Evolutionary conservation across 495 filamentous ascomycete species (phyloP).

Genomic region (Xylaria castorea): DNA sequence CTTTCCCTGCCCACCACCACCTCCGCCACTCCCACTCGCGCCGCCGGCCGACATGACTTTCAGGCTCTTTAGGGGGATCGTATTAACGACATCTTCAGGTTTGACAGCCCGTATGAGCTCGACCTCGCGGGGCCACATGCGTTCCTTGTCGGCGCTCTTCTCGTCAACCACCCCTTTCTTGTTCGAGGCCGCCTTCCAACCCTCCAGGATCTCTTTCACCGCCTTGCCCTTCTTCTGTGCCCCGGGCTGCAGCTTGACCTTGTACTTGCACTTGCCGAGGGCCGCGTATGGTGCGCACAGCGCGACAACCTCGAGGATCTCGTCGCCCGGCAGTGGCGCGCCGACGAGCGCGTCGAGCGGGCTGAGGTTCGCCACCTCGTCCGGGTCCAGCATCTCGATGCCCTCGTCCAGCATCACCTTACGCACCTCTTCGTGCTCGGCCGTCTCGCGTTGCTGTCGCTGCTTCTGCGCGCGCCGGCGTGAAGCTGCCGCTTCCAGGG

Average conservation of each 20-base stretch:
- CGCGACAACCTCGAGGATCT: constrained; percentile 87
- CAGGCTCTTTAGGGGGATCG: constrained; percentile 84
- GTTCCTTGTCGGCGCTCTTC: constrained; percentile 67
- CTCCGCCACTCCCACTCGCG: constrained; percentile 55
- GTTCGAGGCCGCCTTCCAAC: constrained; percentile 70
- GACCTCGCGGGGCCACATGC: constrained; percentile 79
- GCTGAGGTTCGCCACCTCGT: constrained; percentile 65
- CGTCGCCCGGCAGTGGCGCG: constrained; percentile 78
- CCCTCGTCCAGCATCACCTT: constrained; percentile 60
- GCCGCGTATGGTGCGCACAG: constrained; percentile 91
- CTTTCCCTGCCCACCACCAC: constrained; percentile 38
- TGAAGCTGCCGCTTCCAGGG: constrained; percentile 68
- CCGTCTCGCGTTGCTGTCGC: constrained; percentile 66
- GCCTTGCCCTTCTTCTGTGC: constrained; percentile 93
- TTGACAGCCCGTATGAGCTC: constrained; percentile 83
- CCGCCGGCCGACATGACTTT: constrained; percentile 73
- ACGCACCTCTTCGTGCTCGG: constrained; percentile 70
- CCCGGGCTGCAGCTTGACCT: constrained; percentile 91
- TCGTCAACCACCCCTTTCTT: constrained; percentile 66
- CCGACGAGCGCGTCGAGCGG: constrained; percentile 79
- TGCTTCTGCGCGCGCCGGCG: constrained; percentile 81
- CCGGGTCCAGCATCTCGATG: constrained; percentile 52
- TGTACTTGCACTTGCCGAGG: constrained; percentile 80
- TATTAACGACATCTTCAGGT: constrained; percentile 80
- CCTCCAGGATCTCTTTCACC: constrained; percentile 81